Evolutionary conservation across 345 rosid species (phyloP).

Genomic region (Adansonia digitata): DNA sequence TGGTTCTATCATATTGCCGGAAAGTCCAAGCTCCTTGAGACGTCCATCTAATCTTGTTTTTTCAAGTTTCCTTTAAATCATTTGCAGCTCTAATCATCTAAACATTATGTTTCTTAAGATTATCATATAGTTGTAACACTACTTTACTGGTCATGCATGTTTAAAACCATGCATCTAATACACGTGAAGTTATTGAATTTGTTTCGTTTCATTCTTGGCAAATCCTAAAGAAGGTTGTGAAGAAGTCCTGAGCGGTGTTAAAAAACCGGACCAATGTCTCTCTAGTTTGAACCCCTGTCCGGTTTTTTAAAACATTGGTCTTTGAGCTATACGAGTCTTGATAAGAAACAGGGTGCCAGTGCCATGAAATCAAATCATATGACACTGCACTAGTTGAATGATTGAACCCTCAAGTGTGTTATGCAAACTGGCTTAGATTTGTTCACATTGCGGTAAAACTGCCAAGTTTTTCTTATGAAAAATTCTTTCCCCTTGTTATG

Average conservation of each 20-base stretch:
- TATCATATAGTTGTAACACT: background rate
- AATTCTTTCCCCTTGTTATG: no score
- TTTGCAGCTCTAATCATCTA: background rate
- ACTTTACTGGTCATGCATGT: background rate
- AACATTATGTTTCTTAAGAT: background rate
- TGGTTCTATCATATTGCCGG: constrained; percentile 62
- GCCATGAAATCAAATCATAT: background rate
- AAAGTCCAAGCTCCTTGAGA: constrained; percentile 32
- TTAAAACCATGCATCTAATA: background rate
- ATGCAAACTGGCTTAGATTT: no score
- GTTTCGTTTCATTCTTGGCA: constrained; percentile 1
- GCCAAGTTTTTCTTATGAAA: no score
- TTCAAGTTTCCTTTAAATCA: background rate
- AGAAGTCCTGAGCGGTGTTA: no score
- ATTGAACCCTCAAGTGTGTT: no score
- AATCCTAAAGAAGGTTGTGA: background rate
- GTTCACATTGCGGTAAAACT: no score
- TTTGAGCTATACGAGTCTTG: background rate
- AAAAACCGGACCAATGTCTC: no score
- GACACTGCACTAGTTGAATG: background rate
- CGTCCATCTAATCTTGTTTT: background rate
- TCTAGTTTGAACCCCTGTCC: no score
- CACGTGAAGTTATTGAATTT: background rate
- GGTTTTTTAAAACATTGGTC: no score
- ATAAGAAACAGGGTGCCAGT: background rate